These are phyloP conservation scores for Dothideomycetes sp. DNA, from an alignment of 2,329 filamentous ascomycete species.

Conservation along the genomic window DNA sequence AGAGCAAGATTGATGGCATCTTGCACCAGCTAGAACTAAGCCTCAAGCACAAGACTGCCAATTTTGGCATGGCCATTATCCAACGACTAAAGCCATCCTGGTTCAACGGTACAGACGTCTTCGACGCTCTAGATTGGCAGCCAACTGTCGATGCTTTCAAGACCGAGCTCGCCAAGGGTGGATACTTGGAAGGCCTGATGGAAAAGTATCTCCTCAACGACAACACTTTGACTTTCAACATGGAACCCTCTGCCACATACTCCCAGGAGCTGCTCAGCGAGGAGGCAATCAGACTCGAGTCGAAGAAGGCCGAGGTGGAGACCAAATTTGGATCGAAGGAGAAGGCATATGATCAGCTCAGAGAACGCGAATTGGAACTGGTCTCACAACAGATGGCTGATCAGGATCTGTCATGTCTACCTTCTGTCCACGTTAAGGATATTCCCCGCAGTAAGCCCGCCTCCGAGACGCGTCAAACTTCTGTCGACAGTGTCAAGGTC, in stretches of 20 bases:
- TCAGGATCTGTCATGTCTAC: conserved; percentile 67
- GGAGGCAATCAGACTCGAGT: conserved; percentile 62
- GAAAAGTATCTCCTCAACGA: conserved; percentile 87
- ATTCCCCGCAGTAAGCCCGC: conserved; percentile 71
- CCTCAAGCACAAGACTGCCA: conserved; percentile 91
- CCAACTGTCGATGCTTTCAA: conserved; percentile 79
- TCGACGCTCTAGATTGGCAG: conserved; percentile 85
- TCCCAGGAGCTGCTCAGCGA: conserved; percentile 63
- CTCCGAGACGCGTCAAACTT: conserved; percentile 51
- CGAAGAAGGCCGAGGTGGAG: conserved; percentile 61
- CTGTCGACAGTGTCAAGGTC: conserved; percentile 53
- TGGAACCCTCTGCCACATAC: conserved; percentile 73
- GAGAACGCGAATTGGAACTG: conserved; percentile 67
- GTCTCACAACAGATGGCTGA: conserved; percentile 55
- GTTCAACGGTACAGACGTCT: conserved; percentile 92
- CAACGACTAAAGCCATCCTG: conserved; percentile 82
- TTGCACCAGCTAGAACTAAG: conserved; percentile 89
- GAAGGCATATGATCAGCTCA: conserved; percentile 60
- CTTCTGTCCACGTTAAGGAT: conserved; percentile 78
- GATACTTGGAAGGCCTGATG: conserved; percentile 73
- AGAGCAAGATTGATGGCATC: conserved; percentile 83
- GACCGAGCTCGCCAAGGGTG: conserved; percentile 57
- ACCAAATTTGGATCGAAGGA: conserved; percentile 59
- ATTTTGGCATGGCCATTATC: conserved; percentile 84
- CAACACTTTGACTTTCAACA: conserved; percentile 82